Percentiles rank a stretch among this genome's conserved stretches.
Conservation (phyloP, 345 rosid genomes). For the Dovyalis caffra region DNA sequence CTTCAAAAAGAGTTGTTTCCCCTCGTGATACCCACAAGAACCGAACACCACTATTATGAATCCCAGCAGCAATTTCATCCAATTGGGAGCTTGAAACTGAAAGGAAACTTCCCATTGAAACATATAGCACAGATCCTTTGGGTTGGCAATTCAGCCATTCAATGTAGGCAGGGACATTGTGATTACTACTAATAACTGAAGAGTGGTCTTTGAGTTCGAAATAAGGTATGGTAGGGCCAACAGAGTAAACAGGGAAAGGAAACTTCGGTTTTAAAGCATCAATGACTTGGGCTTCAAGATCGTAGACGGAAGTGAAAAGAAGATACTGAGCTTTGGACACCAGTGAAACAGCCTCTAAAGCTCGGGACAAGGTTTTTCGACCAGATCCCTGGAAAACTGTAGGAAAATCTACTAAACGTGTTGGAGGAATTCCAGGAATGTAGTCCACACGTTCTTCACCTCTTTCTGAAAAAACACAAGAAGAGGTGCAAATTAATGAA, state of each 20-base stretch:
- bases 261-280: slow-evolving; percentile 19
- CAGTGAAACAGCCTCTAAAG: slow-evolving; percentile 8
- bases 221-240: slow-evolving; percentile 24
- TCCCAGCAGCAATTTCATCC: slow-evolving; percentile 22
- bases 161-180: not conserved
- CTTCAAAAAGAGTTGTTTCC: not conserved
- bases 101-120: slow-evolving; percentile 33
- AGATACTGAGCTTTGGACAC: slow-evolving; percentile 33
- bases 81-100: slow-evolving; percentile 18
- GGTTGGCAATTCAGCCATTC: slow-evolving; percentile 25
- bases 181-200: too few species aligned
- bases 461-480: not conserved
- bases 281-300: slow-evolving; percentile 25
- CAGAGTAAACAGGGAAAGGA: slow-evolving; percentile 13
- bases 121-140: slow-evolving; percentile 18
- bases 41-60: slow-evolving; percentile 12
- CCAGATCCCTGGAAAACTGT: slow-evolving; percentile 8
- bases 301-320: slow-evolving; percentile 29
- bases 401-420: slow-evolving; percentile 27
- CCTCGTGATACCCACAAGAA: slow-evolving; percentile 25
- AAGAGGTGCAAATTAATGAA: not conserved
- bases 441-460: slow-evolving; percentile 37
- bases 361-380: not conserved
- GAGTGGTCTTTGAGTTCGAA: not conserved
- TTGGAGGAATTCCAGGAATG: slow-evolving; percentile 32